Conservation (phyloP, 1,139 yeast species). For the Pichia sp. region DNA sequence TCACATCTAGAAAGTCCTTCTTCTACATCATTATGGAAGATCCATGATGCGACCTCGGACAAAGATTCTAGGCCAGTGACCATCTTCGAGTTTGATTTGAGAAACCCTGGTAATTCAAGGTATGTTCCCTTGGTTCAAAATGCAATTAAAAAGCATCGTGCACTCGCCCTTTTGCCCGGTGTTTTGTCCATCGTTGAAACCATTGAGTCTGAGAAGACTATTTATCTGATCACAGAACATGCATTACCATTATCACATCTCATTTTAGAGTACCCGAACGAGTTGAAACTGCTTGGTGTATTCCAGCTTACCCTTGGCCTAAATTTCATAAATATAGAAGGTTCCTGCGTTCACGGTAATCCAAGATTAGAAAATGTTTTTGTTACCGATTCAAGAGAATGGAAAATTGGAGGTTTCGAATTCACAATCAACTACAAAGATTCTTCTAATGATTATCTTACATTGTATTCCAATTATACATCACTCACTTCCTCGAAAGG, state of each 20-base stretch:
- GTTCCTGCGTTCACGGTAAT: conserved; percentile 63
- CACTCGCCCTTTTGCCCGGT: conserved; percentile 69
- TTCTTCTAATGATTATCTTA: conserved; percentile 8
- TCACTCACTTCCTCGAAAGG: conserved; percentile 2
- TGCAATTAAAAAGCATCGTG: conserved; percentile 59
- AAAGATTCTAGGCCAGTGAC: conserved; percentile 45
- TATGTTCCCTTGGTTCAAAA: conserved; percentile 54
- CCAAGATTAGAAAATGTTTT: conserved; percentile 55
- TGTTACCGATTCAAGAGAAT: conserved; percentile 68
- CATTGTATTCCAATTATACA: conserved; percentile 5
- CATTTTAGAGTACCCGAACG: background rate
- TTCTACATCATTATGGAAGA: conserved; percentile 33
- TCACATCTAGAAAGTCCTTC: conserved; percentile 6
- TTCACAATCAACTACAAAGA: conserved; percentile 50
- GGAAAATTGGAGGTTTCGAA: conserved; percentile 86
- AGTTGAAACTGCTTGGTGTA: conserved; percentile 41
- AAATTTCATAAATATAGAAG: conserved; percentile 59
- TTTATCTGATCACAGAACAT: conserved; percentile 76
- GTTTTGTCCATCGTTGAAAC: conserved; percentile 66
- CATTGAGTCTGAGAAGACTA: conserved; percentile 54
- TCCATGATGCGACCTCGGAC: conserved; percentile 39
- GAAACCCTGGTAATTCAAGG: conserved; percentile 37
- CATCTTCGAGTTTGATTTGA: conserved; percentile 59
- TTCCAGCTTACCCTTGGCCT: conserved; percentile 53
- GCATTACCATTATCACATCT: conserved; percentile 51